Conservation (phyloP, 352 stramenopile genomes). For the Peronosclerospora sorghi region DNA sequence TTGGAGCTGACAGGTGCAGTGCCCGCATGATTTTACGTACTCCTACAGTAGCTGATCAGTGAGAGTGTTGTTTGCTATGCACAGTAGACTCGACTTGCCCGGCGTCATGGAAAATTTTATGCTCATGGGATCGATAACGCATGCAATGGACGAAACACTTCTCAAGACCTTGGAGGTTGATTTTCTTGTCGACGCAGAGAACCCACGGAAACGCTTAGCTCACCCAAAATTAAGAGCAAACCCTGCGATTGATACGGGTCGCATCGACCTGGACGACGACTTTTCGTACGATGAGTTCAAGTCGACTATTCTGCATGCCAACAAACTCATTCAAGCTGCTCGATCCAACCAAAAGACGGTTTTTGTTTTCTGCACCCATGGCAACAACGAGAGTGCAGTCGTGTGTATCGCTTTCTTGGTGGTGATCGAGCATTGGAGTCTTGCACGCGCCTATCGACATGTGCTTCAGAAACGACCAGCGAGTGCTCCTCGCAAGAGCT, state of each 20-base stretch:
- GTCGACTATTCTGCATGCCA: slow-evolving; percentile 24
- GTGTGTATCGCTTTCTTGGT: slow-evolving; percentile 61
- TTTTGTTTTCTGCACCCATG: slow-evolving; percentile 63
- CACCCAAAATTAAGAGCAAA: slow-evolving; percentile 12
- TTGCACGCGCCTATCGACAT: slow-evolving; percentile 52
- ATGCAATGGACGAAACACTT: slow-evolving; percentile 40
- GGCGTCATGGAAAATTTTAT: slow-evolving; percentile 43
- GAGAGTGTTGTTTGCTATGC: not conserved
- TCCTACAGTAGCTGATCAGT: too few species aligned
- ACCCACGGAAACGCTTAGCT: slow-evolving; percentile 37
- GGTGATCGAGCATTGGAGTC: slow-evolving; percentile 41
- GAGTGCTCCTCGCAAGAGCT: slow-evolving; percentile 46
- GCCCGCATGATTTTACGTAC: too few species aligned
- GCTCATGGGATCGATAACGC: slow-evolving; percentile 48
- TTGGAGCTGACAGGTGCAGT: slow-evolving; percentile 13
- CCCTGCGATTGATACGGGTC: slow-evolving; percentile 18
- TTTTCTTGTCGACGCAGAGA: slow-evolving; percentile 50
- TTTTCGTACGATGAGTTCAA: slow-evolving; percentile 53
- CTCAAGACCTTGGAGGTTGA: slow-evolving; percentile 43
- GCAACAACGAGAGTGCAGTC: slow-evolving; percentile 59
- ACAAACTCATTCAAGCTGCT: slow-evolving; percentile 35
- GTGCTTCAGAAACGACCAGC: slow-evolving; percentile 46
- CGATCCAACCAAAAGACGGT: slow-evolving; percentile 32
- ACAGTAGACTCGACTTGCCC: slow-evolving; percentile 43
- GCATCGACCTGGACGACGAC: slow-evolving; percentile 56